Base-by-base conservation (phyloP, 768 basidiomycete species). In the Russula sp. region DNA sequence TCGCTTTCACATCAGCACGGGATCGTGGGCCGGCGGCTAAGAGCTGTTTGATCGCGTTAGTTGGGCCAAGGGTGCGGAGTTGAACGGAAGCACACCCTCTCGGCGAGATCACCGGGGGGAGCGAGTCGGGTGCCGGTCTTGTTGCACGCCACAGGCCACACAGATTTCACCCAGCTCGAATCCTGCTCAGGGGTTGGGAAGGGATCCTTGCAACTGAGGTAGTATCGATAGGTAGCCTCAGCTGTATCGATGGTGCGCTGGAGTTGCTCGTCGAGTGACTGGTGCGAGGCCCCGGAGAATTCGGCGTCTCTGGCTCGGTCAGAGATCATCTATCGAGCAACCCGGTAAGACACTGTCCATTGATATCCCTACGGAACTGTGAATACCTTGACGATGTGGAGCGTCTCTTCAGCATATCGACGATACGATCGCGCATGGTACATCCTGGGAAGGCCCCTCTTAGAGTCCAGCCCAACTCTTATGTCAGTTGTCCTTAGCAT, bases 401-500 rank as follows among this genome's bases (percentile, higher is more conserved):
- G 10, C 14, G 59, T 61, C 39, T 61, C 59, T 47, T 61, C 27
- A 7, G 59, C 52, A 42, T 54, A 53, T 47, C 53, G 45, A 35
- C 51, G 52, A 54, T 60, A 60, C 0, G 34, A 22, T 35, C 51
- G 51, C 22, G 59, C 60, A 22, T 55, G 60, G 9, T 22, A 18
- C 18, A 45, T 10, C 32, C 42, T 50, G 27, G 60, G 14, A 31
- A 49, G 5, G 11, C 37, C 60, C 14, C 27, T n/a, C 44, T 55
- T 61, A 13, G 54, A 55, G 39, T 49, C 47, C 20, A 48, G 1
- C 48, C 61, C 42, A 35, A 42, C 39, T 37, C 14, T 47, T 48
- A 51, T 49, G 20, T 56, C 48, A 0, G 27, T 27, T 14, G 61
- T 16, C 49, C 61, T 62, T 11, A 22, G 40, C 20, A 22, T 2